Evolutionary conservation across 306 rosid genomes (phyloP), one percentile per base, ranked within the genome.

Genomic region (Rosa rugosa): DNA sequence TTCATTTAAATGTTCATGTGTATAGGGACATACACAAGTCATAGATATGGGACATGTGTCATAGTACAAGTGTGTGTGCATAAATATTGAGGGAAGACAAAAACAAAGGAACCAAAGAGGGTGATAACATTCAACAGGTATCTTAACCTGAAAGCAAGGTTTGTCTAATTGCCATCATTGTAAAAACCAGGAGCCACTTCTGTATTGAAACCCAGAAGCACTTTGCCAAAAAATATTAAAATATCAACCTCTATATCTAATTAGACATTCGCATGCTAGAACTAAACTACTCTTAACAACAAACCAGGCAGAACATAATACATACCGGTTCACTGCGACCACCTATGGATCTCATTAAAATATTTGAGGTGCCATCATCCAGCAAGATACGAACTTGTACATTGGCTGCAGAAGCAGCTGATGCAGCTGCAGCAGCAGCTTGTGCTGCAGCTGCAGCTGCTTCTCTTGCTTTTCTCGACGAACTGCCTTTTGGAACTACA

Each of bases 341-440:
- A 72, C 99, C 99, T 36, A 96, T 90, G 76, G 99, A 93, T 59
- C 96, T 90, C 92, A 92, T 91, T 65, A 96, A 84, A 83, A 96
- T 89, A 81, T 96, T 96, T 77, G 99, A 96, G 75, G 99, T 96
- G 78, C 99, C 99, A 86, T 96, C 99, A 83, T 96, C 99, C 50
- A 96, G 90, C 86, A 96, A 80, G 77, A 96, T 96, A 72, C 97
- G 99, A 68, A 96, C 99, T 96, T 96, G 99, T 80, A 96, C 94
- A 84, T 94, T 89, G 82, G 98, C 98, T 20, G 97, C 63, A 80
- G 98, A 89, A 86, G 96, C 97, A 81, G 97, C 99, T 83, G 99
- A 91, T 31, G 99, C 96, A 36, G 98, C 98, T 5, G 98, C 97
- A 4, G 94, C 99, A 4, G 98, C 98, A 17, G 98, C 98, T 82